These are phyloP conservation scores for Raphanus sativus DNA, from an alignment of 345 rosid species.

Conservation along the genomic window DNA sequence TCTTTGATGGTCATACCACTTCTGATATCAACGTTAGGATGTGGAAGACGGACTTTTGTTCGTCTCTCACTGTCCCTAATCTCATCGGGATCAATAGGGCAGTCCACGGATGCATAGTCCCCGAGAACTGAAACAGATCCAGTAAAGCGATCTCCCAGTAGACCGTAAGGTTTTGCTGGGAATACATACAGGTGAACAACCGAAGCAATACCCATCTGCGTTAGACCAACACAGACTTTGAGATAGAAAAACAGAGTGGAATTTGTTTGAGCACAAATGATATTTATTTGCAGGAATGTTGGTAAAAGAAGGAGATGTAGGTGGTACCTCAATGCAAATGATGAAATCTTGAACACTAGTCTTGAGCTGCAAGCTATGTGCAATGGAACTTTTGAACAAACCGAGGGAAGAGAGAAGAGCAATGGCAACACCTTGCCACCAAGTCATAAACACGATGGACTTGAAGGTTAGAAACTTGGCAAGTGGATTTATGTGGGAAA, in stretches of 20 bases:
- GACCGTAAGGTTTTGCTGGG: slow-evolving; percentile 88
- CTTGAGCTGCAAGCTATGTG: slow-evolving; percentile 81
- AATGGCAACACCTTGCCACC: slow-evolving; percentile 99
- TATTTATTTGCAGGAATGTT: neutral
- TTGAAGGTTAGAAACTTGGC: slow-evolving; percentile 92
- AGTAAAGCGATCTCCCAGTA: slow-evolving; percentile 78
- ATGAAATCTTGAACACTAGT: slow-evolving; percentile 95
- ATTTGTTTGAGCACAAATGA: neutral
- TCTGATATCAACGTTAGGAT: slow-evolving; percentile 64
- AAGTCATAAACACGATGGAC: slow-evolving; percentile 94
- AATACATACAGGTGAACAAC: slow-evolving; percentile 90
- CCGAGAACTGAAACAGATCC: slow-evolving; percentile 92
- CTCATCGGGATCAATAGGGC: slow-evolving; percentile 96
- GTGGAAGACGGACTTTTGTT: slow-evolving; percentile 89
- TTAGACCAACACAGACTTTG: slow-evolving; percentile 45
- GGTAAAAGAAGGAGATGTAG: slow-evolving; percentile 2
- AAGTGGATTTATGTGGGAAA: slow-evolving; percentile 87
- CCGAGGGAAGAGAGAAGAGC: slow-evolving; percentile 83
- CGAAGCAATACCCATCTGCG: slow-evolving; percentile 99
- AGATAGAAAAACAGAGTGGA: neutral
- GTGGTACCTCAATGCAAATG: slow-evolving; percentile 94
- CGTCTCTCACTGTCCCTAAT: slow-evolving; percentile 96
- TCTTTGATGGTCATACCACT: slow-evolving; percentile 92
- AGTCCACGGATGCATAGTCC: slow-evolving; percentile 91
- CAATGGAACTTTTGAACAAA: slow-evolving; percentile 77